Evolutionary conservation across 257 asterid genomes (phyloP), one percentile per base, ranked within the genome.

Genomic region (Fraxinus quadrangulata): DNA sequence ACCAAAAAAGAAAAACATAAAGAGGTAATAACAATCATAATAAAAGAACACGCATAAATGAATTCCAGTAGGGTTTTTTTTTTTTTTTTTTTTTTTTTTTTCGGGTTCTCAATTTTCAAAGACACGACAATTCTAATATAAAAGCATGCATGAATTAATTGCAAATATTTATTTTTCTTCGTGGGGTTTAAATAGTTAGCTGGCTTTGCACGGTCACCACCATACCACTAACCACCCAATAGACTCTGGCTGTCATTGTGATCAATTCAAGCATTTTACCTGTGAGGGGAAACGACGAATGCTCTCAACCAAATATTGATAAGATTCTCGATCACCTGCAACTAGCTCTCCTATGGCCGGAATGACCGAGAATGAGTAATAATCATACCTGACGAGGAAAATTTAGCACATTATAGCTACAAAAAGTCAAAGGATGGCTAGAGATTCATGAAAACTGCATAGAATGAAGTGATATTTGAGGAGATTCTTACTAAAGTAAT

Each of bases 301-400:
- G 63, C 97, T 93, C 88, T 95, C 98, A 74, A 93, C 98, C 78
- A 95, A 82, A 82, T 95, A 89, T 77, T 93, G 90, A 81, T 93
- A 93, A 80, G 99, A 89, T 67, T 86, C 92, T 67, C 98, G 92
- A 85, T 95, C 99, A 69, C 96, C 94, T 5, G 96, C 92, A 74
- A 95, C 96, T 56, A 90, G 81, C 86, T 93, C 90, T 75, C 97
- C 99, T 13, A 95, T 23, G 23, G 88, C 86, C 4, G 99, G 99
- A 78, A 93, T 91, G 75, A 93, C 91, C 42, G 97, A 88, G 90
- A 93, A 95, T 14, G 99, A 91, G 87, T 95, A 95, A 71, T 79
- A 76, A 81, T 95, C 99, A 79, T 95, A 95, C 92, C 99, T 95
- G 91, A 42, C 77, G 4, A 73, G 24, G 69, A 81, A 74, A 68